These are phyloP conservation scores for Termitomyces sp. DNA, from an alignment of 768 basidiomycete species.

Conservation along the genomic window DNA sequence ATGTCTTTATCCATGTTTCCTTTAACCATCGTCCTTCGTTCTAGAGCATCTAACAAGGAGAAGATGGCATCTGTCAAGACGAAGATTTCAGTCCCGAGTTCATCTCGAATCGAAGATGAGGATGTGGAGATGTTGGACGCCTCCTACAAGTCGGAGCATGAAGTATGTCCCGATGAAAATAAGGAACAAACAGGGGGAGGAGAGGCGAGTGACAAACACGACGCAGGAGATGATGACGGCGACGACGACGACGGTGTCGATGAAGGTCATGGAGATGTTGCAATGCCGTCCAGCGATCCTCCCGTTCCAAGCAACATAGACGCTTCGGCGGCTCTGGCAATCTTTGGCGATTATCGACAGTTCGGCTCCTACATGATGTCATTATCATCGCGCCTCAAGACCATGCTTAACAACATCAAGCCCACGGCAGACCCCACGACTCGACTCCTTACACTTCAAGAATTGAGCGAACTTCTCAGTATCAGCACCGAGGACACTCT, in stretches of 20 bases:
- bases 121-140: constrained; percentile 76
- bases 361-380: constrained; percentile 93
- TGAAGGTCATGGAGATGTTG: constrained; percentile 33
- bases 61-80: constrained; percentile 56
- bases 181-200: constrained; percentile 23
- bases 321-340: constrained; percentile 69
- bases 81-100: constrained; percentile 55
- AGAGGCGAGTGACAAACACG: constrained; percentile 40
- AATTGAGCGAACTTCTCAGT: constrained; percentile 89
- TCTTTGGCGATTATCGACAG: constrained; percentile 83
- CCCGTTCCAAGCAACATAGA: constrained; percentile 52
- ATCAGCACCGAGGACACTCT: constrained; percentile 98
- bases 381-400: constrained; percentile 82
- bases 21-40: constrained; percentile 11
- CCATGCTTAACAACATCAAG: constrained; percentile 86
- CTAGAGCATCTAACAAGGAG: constrained; percentile 46
- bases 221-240: constrained; percentile 26
- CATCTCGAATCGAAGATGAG: constrained; percentile 62
- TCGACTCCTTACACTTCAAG: constrained; percentile 86
- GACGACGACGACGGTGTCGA: constrained; percentile 39
- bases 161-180: constrained; percentile 37
- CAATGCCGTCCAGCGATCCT: constrained; percentile 30
- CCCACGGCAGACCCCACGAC: constrained; percentile 77
- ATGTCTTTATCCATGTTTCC: constrained; percentile 3
- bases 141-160: constrained; percentile 48